Evolutionary conservation across 192 early-diverging fungal genomes (phyloP), one percentile per base, ranked within the genome.

Genomic region (Dissophora globulifera): DNA sequence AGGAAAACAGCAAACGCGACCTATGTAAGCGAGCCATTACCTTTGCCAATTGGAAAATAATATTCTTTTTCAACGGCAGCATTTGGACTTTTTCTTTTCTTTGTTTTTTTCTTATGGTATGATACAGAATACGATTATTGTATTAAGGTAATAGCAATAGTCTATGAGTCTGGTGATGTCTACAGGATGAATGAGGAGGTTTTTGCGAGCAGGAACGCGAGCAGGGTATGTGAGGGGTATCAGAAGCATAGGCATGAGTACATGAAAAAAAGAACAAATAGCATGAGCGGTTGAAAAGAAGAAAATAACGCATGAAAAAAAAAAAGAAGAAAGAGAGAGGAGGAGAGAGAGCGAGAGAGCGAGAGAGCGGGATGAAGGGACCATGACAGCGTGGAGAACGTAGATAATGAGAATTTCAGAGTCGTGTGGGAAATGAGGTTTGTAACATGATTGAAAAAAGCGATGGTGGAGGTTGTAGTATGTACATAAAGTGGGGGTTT

Each of bases 51-150:
- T n/a, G n/a, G n/a, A n/a, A n/a, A n/a, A n/a, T n/a, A n/a, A n/a
- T n/a, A n/a, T n/a, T n/a, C n/a, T n/a, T n/a, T n/a, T n/a, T n/a
- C n/a, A n/a, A n/a, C n/a, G n/a, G n/a, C n/a, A n/a, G n/a, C n/a
- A n/a, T n/a, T n/a, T n/a, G n/a, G n/a, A n/a, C n/a, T n/a, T n/a
- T n/a, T n/a, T n/a, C n/a, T n/a, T n/a, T n/a, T n/a, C 17, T 45
- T n/a, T 45, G 17, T n/a, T 45, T 6, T 17, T 5, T n/a, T 10
- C 5, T 45, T 12, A 45, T 12, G 13, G 22, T 54, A 33, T 54
- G 33, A 33, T 54, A 54, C 52, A 54, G 33, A 54, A 38, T 54
- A 54, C 15, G 33, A 31, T 31, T 53, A 32, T 53, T 53, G 40
- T 54, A 23, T n/a, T 19, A 19, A 20, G 16, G 4, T 45, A 45